A percentile compares a stretch with the other conserved stretches of the same genome.
These are phyloP conservation scores for Volvariella volvacea DNA, from an alignment of 1,284 basidiomycete species.

Conservation along the genomic window DNA sequence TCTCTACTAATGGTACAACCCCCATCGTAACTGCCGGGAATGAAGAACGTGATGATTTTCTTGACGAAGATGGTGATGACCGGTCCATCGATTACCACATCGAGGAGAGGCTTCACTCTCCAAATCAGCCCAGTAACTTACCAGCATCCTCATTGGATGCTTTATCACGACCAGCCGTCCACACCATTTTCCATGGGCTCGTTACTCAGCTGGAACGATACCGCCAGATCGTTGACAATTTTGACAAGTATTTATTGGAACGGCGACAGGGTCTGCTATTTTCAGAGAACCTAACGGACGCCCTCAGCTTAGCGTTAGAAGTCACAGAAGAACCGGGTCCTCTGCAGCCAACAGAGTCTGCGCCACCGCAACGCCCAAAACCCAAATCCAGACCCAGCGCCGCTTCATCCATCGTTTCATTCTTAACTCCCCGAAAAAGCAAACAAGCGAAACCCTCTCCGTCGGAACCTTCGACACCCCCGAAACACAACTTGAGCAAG, in stretches of 20 bases:
- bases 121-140: slow-evolving; percentile 45
- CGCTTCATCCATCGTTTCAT: slow-evolving; percentile 63
- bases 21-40: slow-evolving; percentile 12
- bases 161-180: slow-evolving; percentile 67
- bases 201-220: slow-evolving; percentile 78
- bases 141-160: slow-evolving; percentile 66
- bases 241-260: slow-evolving; percentile 82
- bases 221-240: slow-evolving; percentile 66
- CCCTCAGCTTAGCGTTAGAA: slow-evolving; percentile 69
- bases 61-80: slow-evolving; percentile 59
- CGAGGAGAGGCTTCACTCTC: slow-evolving; percentile 48
- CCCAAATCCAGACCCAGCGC: slow-evolving; percentile 46
- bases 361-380: slow-evolving; percentile 30
- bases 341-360: slow-evolving; percentile 11
- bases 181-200: slow-evolving; percentile 73
- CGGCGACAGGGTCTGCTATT: slow-evolving; percentile 87
- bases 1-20: slow-evolving; percentile 36
- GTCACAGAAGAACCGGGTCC: slow-evolving; percentile 37
- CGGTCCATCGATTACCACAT: slow-evolving; percentile 72
- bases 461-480: slow-evolving; percentile 31
- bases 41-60: slow-evolving; percentile 18
- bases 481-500: slow-evolving; percentile 29
- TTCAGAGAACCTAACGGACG: slow-evolving; percentile 90
- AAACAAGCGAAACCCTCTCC: slow-evolving; percentile 32
- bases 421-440: slow-evolving; percentile 71